Evolutionary conservation across 2,329 filamentous ascomycete genomes (phyloP), one percentile per base, ranked within the genome.

Genomic region (Colletotrichum abscissum): DNA sequence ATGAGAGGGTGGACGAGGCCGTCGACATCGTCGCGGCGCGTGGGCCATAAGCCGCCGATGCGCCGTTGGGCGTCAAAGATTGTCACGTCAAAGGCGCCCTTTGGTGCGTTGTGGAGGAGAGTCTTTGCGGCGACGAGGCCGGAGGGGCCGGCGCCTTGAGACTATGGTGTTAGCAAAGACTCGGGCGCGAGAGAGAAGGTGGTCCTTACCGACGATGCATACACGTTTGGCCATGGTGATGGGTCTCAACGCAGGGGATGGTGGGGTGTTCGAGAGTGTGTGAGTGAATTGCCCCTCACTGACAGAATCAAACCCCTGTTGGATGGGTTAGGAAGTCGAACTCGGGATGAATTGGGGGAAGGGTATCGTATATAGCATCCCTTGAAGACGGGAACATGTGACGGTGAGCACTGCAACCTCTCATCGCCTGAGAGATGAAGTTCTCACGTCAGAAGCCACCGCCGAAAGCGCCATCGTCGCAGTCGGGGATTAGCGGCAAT

Each of bases 41-140:
- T 83, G 4, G 92, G 92, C 94, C 94, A 97, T n/a, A 97, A 88
- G 0, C 94, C 94, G 12, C 94, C 94, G 19, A 96, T 87, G 52
- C 89, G 87, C 42, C 86, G 78, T 59, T 91, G 88, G 19, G 88
- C 84, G 62, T 97, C 94, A 77, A 93, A 94, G 28, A 97, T 81
- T 3, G 90, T 92, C 60, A 96, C 92, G 5, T 86, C 84, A 82
- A 94, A 95, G 6, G 85, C 84, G 12, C 82, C 86, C 2, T 82
- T 80, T 0, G 88, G 85, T 38, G 85, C 85, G 78, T 91, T 86
- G 82, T 91, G 86, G 74, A 95, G 86, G 33, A 97, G 86, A 0
- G 92, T 93, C 83, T 96, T 97, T 76, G 92, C 92, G 11, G 91
- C 90, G 19, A 92, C 90, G 26, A 94, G 87, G 46, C 92, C 92